Base-by-base conservation (phyloP, 2,329 filamentous ascomycete genomes). In the Harringtonia aguacate region DNA sequence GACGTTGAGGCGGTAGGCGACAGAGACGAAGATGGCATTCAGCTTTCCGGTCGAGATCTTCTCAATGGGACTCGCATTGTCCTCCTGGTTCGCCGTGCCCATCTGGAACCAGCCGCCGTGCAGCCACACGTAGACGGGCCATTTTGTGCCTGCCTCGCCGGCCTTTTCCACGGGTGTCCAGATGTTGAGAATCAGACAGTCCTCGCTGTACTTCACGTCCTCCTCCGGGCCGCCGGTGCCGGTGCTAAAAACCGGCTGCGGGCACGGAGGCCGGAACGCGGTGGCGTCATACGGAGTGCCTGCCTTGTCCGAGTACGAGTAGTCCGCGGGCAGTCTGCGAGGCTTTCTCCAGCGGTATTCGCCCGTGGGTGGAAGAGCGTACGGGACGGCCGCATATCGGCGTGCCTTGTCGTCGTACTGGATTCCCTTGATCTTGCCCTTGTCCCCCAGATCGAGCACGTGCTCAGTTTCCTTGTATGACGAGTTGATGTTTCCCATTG, bases 91-190 rank as follows among this genome's bases (percentile, higher is more conserved):
- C 1, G 36, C 15, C 2, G 15, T 18, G n/a, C 36, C 36, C 36
- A 39, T 39, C 36, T 39, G 36, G 36, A 39, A 39, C 24, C 36
- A 39, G 36, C 36, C 36, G 24, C 22, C 36, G 24, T 30, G 8
- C 62, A 75, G 73, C 53, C 66, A 75, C 8, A 75, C 61, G 60
- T 70, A 69, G 7, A 75, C 70, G 0, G 72, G 72, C 13, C 74
- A 53, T 42, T 68, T 68, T 13, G 61, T 66, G 27, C 72, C 63
- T n/a, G 36, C 13, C 10, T n/a, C 36, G 21, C 12, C 36, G 21
- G 21, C 8, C 6, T 64, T 61, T 4, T n/a, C 52, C 18, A 57
- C 64, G 41, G n/a, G 64, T 63, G 3, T 69, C 70, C 60, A 65
- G 50, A 55, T 60, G 40, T 64, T 65, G 20, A 62, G 47, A 33